Conservation (phyloP, 2,329 filamentous ascomycete species). For the Sclerotinia minor region DNA sequence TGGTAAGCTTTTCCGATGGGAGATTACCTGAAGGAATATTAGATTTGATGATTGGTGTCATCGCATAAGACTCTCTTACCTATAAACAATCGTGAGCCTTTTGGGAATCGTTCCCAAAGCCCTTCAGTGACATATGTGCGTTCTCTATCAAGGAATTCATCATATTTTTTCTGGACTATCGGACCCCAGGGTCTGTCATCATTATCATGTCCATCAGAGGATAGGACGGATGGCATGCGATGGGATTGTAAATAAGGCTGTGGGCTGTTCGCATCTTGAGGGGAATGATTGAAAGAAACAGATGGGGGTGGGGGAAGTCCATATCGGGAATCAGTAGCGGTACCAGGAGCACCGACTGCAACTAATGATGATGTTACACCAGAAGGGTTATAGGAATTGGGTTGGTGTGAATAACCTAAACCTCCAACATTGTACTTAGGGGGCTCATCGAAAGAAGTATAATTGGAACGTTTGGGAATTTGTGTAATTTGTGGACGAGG, state of each 20-base stretch:
- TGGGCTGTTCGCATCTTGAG: constrained; percentile 33
- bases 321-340: constrained; percentile 41
- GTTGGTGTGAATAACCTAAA: constrained; percentile 34
- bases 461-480: constrained; percentile 28
- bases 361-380: constrained; percentile 38
- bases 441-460: constrained; percentile 38
- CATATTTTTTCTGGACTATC: constrained; percentile 66
- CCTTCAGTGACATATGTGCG: constrained; percentile 74
- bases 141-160: constrained; percentile 72
- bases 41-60: constrained; percentile 34
- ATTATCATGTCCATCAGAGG: constrained; percentile 38
- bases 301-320: constrained; percentile 41
- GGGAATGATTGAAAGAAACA: constrained; percentile 37
- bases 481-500: constrained; percentile 42
- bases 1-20: constrained; percentile 88
- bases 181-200: constrained; percentile 43
- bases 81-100: constrained; percentile 76
- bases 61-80: constrained; percentile 53
- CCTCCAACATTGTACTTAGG: constrained; percentile 40
- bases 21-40: constrained; percentile 67
- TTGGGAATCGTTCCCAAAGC: constrained; percentile 78
- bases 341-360: constrained; percentile 41
- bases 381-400: constrained; percentile 39
- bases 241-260: constrained; percentile 33
- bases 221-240: constrained; percentile 31